A percentile compares a stretch with the other conserved stretches of the same genome.
Evolutionary conservation across 208 protist genomes (phyloP).

Genomic region (Trypanosoma platydactyli): DNA sequence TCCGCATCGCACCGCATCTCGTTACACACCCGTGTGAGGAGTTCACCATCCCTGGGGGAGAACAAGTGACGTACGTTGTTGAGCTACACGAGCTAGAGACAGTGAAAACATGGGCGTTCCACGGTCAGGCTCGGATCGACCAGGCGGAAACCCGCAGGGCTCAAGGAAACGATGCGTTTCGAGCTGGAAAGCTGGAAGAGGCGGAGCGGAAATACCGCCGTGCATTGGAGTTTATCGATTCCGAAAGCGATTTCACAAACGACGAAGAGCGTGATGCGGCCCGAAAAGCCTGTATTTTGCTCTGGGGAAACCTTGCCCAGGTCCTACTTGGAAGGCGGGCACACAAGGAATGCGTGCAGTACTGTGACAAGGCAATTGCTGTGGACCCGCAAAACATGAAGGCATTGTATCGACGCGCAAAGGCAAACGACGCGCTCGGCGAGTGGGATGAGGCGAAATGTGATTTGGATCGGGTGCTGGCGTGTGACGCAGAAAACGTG

Average conservation of each 20-base stretch:
- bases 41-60: conserved; percentile 49
- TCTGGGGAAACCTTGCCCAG: conserved; percentile 79
- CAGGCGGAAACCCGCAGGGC: conserved; percentile 71
- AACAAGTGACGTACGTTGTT: conserved; percentile 68
- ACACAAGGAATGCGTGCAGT: conserved; percentile 47
- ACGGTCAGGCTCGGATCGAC: conserved; percentile 56
- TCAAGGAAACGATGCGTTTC: conserved; percentile 81
- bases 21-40: conserved; percentile 38
- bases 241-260: conserved; percentile 66
- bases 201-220: conserved; percentile 86
- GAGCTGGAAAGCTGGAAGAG: conserved; percentile 47
- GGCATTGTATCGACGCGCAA: conserved; percentile 74
- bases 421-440: conserved; percentile 57
- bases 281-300: conserved; percentile 48
- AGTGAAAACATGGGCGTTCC: conserved; percentile 70
- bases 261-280: conserved; percentile 63
- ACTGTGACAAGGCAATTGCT: conserved; percentile 70
- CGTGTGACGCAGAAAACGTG: conserved; percentile 54
- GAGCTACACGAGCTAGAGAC: conserved; percentile 56
- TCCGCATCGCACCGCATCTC: conserved; percentile 49
- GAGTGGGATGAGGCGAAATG: conserved; percentile 73
- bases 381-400: conserved; percentile 62
- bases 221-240: conserved; percentile 82
- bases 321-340: conserved; percentile 56
- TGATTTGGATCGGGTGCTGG: conserved; percentile 51